phyloP scores from a whole-genome alignment of 805 yeast species.

The Ogataea siamensis region DNA sequence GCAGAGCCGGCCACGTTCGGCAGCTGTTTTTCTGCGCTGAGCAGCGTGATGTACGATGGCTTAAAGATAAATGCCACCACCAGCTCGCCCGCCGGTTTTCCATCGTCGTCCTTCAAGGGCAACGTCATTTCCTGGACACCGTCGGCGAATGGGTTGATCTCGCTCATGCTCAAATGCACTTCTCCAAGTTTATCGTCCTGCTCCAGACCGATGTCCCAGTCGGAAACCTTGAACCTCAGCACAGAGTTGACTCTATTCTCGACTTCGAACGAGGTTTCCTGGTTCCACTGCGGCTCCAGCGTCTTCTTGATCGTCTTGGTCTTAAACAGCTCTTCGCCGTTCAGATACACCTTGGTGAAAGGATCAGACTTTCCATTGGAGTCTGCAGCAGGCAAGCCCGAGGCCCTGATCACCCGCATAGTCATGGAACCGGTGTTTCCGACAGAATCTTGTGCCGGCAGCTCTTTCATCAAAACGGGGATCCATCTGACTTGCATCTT shows the following conservation, averaged over 20 bases:
- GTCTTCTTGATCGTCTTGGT: conserved; percentile 84
- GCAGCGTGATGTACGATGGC: conserved; percentile 59
- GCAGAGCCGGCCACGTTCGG: conserved; percentile 37
- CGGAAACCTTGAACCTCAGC: conserved; percentile 60
- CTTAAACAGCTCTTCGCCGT: conserved; percentile 65
- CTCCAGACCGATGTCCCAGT: conserved; percentile 93
- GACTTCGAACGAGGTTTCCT: conserved; percentile 54
- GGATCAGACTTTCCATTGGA: conserved; percentile 94
- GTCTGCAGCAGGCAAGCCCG: conserved; percentile 79
- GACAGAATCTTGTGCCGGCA: conserved; percentile 75
- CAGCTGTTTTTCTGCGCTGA: conserved; percentile 41
- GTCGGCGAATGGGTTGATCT: conserved; percentile 55
- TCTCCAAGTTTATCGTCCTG: conserved; percentile 80
- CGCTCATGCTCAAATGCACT: conserved; percentile 53
- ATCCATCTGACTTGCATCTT: conserved; percentile 70
- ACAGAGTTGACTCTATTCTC: conserved; percentile 60
- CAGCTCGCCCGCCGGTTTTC: conserved; percentile 61
- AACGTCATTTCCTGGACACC: conserved; percentile 45
- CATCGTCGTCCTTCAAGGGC: conserved; percentile 50
- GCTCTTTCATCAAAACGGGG: conserved; percentile 58
- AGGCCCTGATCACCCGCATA: conserved; percentile 62
- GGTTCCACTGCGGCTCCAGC: conserved; percentile 88
- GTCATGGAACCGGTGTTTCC: conserved; percentile 71
- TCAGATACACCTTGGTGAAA: conserved; percentile 64
- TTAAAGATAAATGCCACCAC: conserved; percentile 59